These are phyloP conservation scores for Yarrowia osloensis DNA, from an alignment of 805 yeast species.

Conservation along the genomic window DNA sequence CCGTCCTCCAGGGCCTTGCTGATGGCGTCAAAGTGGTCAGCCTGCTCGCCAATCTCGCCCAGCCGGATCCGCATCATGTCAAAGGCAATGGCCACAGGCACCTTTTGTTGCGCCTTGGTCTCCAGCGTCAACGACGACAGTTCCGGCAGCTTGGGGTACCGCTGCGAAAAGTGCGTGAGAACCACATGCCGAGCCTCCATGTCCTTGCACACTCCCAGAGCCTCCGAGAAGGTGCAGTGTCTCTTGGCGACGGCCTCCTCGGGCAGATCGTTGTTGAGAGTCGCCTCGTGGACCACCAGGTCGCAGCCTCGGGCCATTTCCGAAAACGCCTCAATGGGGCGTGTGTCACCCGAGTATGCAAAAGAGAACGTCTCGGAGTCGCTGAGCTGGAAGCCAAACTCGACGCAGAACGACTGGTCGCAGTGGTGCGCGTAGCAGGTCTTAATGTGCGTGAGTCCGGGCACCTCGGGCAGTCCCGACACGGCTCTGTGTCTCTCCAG, in stretches of 20 bases:
- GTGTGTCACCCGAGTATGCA: conserved; percentile 92
- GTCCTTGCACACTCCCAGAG: conserved; percentile 62
- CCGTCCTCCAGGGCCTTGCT: background rate
- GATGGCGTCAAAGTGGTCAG: background rate
- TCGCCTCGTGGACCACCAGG: conserved; percentile 87
- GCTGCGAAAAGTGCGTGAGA: conserved; percentile 89
- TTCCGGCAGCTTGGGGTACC: conserved; percentile 66
- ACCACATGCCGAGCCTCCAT: conserved; percentile 75
- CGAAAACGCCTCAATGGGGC: conserved; percentile 72
- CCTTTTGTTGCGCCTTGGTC: background rate
- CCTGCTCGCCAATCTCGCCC: conserved; percentile 6
- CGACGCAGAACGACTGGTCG: conserved; percentile 71
- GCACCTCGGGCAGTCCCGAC: background rate
- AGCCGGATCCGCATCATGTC: conserved; percentile 22
- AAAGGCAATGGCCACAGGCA: conserved; percentile 24
- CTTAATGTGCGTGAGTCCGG: conserved; percentile 41
- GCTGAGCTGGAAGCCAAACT: conserved; percentile 36
- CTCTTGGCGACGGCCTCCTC: conserved; percentile 79
- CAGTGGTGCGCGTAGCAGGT: conserved; percentile 86
- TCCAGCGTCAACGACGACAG: conserved; percentile 19
- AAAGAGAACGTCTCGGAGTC: conserved; percentile 53
- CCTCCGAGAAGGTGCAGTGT: conserved; percentile 89
- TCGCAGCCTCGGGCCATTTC: conserved; percentile 66
- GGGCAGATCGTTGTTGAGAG: conserved; percentile 75
- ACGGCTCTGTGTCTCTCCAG: conserved; percentile 35